These are phyloP conservation scores for Alternaria triticina DNA, from an alignment of 2,329 filamentous ascomycete species.

Conservation along the genomic window DNA sequence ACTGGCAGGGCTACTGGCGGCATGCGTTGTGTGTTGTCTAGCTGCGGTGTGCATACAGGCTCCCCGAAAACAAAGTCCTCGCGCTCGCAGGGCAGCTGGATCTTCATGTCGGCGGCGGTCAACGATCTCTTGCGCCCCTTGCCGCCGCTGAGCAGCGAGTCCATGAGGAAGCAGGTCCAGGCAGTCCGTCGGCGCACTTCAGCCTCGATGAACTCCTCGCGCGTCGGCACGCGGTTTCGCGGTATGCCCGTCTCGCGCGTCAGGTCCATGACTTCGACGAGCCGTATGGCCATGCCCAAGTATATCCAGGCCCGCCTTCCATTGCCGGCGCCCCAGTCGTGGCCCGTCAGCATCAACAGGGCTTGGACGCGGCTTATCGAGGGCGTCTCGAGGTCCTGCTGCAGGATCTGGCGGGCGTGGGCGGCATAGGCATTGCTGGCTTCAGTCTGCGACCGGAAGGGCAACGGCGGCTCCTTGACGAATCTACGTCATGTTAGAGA, in stretches of 20 bases:
- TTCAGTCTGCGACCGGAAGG: constrained; percentile 47
- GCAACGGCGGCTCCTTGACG: constrained; percentile 44
- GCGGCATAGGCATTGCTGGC: constrained; percentile 52
- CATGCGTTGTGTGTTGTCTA: constrained; percentile 41
- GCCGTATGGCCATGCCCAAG: constrained; percentile 50
- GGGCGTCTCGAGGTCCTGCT: constrained; percentile 49
- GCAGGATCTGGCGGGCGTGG: constrained; percentile 50
- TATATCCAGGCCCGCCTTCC: constrained; percentile 51
- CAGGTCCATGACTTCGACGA: constrained; percentile 51
- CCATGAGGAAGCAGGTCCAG: constrained; percentile 53
- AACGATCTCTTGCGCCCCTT: constrained; percentile 49
- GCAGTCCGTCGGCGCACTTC: constrained; percentile 50
- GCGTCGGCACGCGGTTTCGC: constrained; percentile 39
- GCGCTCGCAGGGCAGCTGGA: constrained; percentile 50
- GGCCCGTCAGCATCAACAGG: constrained; percentile 53
- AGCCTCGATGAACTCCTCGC: constrained; percentile 50
- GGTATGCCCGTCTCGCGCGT: constrained; percentile 45
- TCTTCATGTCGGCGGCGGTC: constrained; percentile 44
- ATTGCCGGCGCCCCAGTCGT: constrained; percentile 56
- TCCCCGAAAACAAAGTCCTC: constrained; percentile 51
- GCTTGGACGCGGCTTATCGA: constrained; percentile 49
- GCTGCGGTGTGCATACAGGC: constrained; percentile 42
- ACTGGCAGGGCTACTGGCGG: constrained; percentile 34
- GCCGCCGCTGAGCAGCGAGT: constrained; percentile 50
- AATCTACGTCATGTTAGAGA: constrained; percentile 32